A percentile compares a stretch with the other conserved stretches of the same genome.
These are phyloP conservation scores for Vanrija sp. DNA, from an alignment of 1,284 basidiomycete genomes.

Conservation along the genomic window DNA sequence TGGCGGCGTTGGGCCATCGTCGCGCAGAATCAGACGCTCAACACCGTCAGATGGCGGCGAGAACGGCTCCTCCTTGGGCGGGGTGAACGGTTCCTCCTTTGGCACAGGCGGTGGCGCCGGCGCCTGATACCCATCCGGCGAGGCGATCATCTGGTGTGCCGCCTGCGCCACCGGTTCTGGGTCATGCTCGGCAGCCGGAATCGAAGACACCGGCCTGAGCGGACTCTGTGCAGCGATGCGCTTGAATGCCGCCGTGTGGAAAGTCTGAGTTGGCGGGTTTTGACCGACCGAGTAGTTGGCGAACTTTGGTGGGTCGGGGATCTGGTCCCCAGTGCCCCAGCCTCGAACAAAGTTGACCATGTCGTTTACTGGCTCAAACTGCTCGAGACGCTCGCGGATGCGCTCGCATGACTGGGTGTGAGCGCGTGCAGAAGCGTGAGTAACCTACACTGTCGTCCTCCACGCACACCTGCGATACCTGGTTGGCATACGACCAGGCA, in stretches of 20 bases:
- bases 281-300: conserved; percentile 58
- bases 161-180: neutral
- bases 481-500: conserved; percentile 94
- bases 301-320: conserved; percentile 54
- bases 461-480: conserved; percentile 91
- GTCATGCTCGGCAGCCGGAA: neutral
- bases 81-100: neutral
- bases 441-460: conserved; percentile 83
- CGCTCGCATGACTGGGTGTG: conserved; percentile 75
- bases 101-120: conserved; percentile 1
- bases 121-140: neutral
- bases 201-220: neutral
- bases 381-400: conserved; percentile 73
- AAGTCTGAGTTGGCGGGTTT: conserved; percentile 17
- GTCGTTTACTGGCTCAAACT: conserved; percentile 74
- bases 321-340: conserved; percentile 76
- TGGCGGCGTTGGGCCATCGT: conserved; percentile 11
- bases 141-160: neutral
- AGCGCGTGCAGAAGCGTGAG: neutral
- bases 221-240: conserved; percentile 31
- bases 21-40: conserved; percentile 15
- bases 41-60: conserved; percentile 8
- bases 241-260: conserved; percentile 43
- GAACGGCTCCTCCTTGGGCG: neutral
- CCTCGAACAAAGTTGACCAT: conserved; percentile 78